Base-by-base conservation (phyloP, 106 monocot genomes). In the Vanilla planifolia region DNA sequence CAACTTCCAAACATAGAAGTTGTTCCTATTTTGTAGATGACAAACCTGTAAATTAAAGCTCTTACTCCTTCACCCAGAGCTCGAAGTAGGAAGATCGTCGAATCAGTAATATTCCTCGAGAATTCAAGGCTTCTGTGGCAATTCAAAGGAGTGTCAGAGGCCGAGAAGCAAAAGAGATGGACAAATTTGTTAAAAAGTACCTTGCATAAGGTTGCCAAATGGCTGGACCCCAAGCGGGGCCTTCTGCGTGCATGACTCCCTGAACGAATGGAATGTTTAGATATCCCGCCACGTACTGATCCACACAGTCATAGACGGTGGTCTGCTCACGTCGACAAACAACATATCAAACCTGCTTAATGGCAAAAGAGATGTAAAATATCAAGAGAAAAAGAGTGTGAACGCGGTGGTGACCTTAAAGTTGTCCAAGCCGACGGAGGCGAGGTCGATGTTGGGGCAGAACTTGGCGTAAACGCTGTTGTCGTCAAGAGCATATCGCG, bases 201-300 rank as follows among this genome's bases (percentile, higher is more conserved):
- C 16, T 17, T 16, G 10, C 5, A 45, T 13, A 5, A 1, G 57
- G 57, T 21, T 9, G 6, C 57, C 57, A 57, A 0, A 35, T 2
- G 28, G 35, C 3, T 15, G 57, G 19, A 57, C 57, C 57, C 57
- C 57, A 57, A 0, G 33, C 2, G 0, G 33, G 2, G 0, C 8
- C n/a, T 57, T 35, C 20, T 19, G 10, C 21, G 20, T 57, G 57
- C 57, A 57, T 34, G 28, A 35, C 20, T 1, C 8, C 0, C 35
- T 57, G 57, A 34, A 57, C 57, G 15, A 57, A 35, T 20, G 57
- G 57, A 34, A 57, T 57, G 21, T 57, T 57, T 8, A 57, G 8
- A 57, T 57, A 57, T 1, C 57, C 57, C 8, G 57, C 35, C 19
- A 57, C 57, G 19, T 5, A 20, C 57, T 57, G 35, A 3, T 57